These are phyloP conservation scores for Dalbergia cultrata DNA, from an alignment of 306 rosid genomes.

Conservation along the genomic window DNA sequence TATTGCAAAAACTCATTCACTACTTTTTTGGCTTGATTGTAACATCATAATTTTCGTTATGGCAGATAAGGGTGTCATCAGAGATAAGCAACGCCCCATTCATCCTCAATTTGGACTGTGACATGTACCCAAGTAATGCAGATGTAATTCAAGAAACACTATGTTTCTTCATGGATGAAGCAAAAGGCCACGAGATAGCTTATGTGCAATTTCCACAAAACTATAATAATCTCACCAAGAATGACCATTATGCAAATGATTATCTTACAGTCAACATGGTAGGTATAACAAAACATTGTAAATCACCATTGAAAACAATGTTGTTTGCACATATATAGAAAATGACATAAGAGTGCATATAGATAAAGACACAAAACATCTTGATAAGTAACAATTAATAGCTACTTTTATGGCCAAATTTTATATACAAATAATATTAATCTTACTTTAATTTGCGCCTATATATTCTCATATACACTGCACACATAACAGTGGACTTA, in stretches of 20 bases:
- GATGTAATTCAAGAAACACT: constrained; percentile 56
- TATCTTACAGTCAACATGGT: constrained; percentile 28
- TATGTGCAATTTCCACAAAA: constrained; percentile 69
- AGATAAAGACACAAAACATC: too few species aligned
- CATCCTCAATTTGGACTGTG: constrained; percentile 78
- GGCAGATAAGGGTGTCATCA: constrained; percentile 76
- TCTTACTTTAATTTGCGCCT: neutral
- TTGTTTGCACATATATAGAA: too few species aligned
- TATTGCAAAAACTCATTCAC: neutral
- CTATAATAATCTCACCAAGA: constrained; percentile 55
- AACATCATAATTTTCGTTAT: neutral
- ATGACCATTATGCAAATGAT: constrained; percentile 56
- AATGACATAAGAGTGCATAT: too few species aligned
- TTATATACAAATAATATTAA: too few species aligned
- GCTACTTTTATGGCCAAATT: too few species aligned
- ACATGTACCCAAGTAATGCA: constrained; percentile 68
- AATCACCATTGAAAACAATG: neutral
- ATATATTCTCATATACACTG: neutral
- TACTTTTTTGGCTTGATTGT: neutral
- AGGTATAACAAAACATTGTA: neutral
- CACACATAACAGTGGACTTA: neutral
- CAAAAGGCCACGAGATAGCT: constrained; percentile 61
- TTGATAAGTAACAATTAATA: too few species aligned
- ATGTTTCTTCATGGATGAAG: constrained; percentile 74
- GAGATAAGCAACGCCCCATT: constrained; percentile 73